A percentile compares a stretch with the other conserved stretches of the same genome.
Conservation (phyloP, 1,284 basidiomycete genomes). For the Neolentinus lepideus region DNA sequence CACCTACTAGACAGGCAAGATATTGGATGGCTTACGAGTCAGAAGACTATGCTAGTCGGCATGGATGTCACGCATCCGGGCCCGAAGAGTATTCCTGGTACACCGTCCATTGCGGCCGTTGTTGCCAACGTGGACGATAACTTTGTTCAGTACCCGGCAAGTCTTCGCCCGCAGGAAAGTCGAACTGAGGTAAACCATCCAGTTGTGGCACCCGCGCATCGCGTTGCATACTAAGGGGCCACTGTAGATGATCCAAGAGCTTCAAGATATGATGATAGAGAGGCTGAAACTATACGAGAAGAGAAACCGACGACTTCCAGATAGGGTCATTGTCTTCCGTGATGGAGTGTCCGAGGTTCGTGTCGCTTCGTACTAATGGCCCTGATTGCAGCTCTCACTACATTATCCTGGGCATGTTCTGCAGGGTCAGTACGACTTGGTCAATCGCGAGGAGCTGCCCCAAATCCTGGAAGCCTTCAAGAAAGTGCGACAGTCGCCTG, state of each 20-base stretch:
- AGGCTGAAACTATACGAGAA: conserved; percentile 51
- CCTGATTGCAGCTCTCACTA: too few species aligned
- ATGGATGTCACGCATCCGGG: conserved; percentile 75
- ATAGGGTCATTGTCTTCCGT: conserved; percentile 63
- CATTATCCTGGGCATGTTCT: too few species aligned
- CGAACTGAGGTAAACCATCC: conserved; percentile 53
- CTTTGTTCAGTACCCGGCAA: conserved; percentile 68
- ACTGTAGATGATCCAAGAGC: conserved; percentile 55
- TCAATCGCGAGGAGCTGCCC: conserved; percentile 49
- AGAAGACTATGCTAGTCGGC: conserved; percentile 73
- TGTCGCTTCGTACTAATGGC: too few species aligned
- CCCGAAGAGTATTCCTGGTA: conserved; percentile 44
- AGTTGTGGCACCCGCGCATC: background rate
- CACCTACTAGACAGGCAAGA: conserved; percentile 50
- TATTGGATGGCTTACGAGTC: conserved; percentile 56
- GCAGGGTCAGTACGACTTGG: conserved; percentile 62
- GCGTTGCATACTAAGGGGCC: background rate
- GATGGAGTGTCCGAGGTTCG: conserved; percentile 73
- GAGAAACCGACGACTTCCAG: conserved; percentile 47
- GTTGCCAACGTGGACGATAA: conserved; percentile 62
- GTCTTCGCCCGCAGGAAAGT: conserved; percentile 51
- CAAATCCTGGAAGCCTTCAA: conserved; percentile 51
- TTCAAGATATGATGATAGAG: conserved; percentile 61
- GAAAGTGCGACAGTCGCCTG: conserved; percentile 33
- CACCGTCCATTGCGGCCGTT: conserved; percentile 73